Base-by-base conservation (phyloP, 2,329 filamentous ascomycete species). In the Xylariaceae sp. region DNA sequence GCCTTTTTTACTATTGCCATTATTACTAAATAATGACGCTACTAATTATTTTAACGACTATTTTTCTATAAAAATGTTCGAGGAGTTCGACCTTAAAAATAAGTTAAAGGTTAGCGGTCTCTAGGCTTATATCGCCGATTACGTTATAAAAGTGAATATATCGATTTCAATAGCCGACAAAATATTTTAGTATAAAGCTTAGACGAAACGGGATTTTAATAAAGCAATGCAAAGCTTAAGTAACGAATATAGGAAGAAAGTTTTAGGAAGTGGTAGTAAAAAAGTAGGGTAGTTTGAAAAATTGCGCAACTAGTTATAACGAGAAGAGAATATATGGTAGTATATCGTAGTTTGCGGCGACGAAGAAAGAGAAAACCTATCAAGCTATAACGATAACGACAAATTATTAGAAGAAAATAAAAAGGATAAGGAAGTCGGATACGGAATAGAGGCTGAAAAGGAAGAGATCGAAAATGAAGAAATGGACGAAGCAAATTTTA, bases 101-200 rank as follows among this genome's bases (percentile, higher is more conserved):
- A 68, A 80, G 34, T 71, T 67, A 17, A 72, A 73, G 11, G 74
- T 77, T 3, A 84, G 82, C 59, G 83, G 91, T 57, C 88, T 89
- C 0, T 87, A 86, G 64, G 91, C 90, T 2, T 96, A 89, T 64
- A 85, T 96, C 5, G 88, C 86, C 29, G 88, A 94, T 60, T 80
- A 88, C 50, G 85, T 86, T 19, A 73, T 85, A 37, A 76, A 79
- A 44, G 72, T 89, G 44, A 73, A 77, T 53, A 64, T 77, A 21
- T 74, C 75, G 16, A 73, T 68, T 17, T 71, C 71, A 37, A 64
- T 83, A 20, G 64, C 66, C 4, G 77, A 76, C 45, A 77, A 80
- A 60, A 80, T 81, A 55, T 67, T 67, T 29, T 69, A 67, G 16
- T 83, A 83, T 55, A 74, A 80, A 55, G 64, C 67, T 32, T 64